Conservation (phyloP, 2,329 filamentous ascomycete genomes). For the Pseudocercospora cruenta region DNA sequence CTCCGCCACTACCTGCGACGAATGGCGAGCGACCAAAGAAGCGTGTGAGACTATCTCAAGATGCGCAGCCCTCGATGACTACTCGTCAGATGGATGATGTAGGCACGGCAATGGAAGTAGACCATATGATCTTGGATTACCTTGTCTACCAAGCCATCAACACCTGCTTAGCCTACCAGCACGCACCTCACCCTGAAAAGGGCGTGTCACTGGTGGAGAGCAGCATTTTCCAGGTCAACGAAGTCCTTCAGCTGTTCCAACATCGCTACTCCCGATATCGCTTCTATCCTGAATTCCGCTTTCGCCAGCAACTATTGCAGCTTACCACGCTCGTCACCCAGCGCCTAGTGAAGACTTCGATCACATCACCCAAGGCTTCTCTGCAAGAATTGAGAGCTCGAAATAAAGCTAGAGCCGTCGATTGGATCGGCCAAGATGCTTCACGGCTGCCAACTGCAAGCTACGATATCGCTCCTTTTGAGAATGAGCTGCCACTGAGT, state of each 20-base stretch:
- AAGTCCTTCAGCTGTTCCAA: constrained; percentile 50
- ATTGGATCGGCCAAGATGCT: constrained; percentile 29
- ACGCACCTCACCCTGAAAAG: constrained; percentile 1
- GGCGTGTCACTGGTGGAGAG: constrained; percentile 7
- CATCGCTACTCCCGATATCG: constrained; percentile 41
- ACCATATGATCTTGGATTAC: constrained; percentile 62
- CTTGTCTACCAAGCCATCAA: constrained; percentile 53
- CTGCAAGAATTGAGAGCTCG: constrained; percentile 42
- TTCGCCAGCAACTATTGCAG: constrained; percentile 54
- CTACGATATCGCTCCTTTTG: constrained; percentile 18
- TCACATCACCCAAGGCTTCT: constrained; percentile 43
- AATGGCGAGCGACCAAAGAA: constrained; percentile 11
- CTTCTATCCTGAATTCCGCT: constrained; percentile 46
- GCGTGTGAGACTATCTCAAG: constrained; percentile 15
- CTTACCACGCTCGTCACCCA: constrained; percentile 51
- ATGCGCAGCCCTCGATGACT: constrained; percentile 17
- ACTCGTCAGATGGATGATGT: constrained; percentile 33
- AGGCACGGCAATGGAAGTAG: constrained; percentile 51
- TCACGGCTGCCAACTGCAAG: constrained; percentile 25
- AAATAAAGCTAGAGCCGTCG: constrained; percentile 41
- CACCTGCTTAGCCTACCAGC: constrained; percentile 42
- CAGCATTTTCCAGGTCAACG: constrained; percentile 38
- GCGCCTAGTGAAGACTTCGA: constrained; percentile 43
- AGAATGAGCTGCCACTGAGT: constrained; percentile 22
- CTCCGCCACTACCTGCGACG: background rate